These are phyloP conservation scores for Warburgia ugandensis DNA, from an alignment of 164 flowering plant genomes.

Conservation along the genomic window DNA sequence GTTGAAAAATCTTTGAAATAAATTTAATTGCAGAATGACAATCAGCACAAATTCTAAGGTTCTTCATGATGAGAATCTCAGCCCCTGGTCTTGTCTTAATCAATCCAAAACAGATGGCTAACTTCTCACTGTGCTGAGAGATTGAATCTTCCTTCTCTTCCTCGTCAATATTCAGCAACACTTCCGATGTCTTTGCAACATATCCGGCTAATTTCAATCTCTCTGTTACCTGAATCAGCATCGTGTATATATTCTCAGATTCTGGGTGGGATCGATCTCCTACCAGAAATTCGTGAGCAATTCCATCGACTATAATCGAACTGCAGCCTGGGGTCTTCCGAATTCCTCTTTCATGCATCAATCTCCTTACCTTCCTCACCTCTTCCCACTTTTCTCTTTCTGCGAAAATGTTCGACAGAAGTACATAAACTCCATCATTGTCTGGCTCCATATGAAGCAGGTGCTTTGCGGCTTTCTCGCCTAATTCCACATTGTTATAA, in stretches of 20 bases:
- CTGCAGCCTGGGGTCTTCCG: conserved; percentile 48
- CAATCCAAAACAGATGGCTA: conserved; percentile 9
- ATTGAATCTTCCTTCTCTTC: conserved; percentile 9
- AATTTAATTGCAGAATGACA: conserved; percentile 10
- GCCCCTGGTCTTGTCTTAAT: conserved; percentile 8
- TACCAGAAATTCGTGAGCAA: conserved; percentile 35
- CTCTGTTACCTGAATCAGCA: conserved; percentile 8
- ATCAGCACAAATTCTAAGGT: conserved; percentile 7
- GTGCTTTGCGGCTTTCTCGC: conserved; percentile 17
- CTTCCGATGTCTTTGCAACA: conserved; percentile 10
- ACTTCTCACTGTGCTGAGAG: conserved; percentile 12
- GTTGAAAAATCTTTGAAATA: conserved; percentile 9
- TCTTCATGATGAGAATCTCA: conserved; percentile 10
- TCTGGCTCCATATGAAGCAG: conserved; percentile 25
- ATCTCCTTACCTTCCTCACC: conserved; percentile 19
- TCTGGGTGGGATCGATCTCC: conserved; percentile 18
- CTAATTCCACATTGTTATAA: conserved; percentile 27
- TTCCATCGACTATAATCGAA: conserved; percentile 36
- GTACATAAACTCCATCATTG: conserved; percentile 27
- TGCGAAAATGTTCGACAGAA: conserved; percentile 26
- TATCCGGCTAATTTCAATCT: conserved; percentile 10
- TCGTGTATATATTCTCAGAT: background rate
- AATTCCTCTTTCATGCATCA: conserved; percentile 23
- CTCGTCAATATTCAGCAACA: conserved; percentile 8
- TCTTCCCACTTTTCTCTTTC: conserved; percentile 20